Evolutionary conservation across 2,329 filamentous ascomycete species (phyloP).

Genomic region (Hymenoscyphus scutula): DNA sequence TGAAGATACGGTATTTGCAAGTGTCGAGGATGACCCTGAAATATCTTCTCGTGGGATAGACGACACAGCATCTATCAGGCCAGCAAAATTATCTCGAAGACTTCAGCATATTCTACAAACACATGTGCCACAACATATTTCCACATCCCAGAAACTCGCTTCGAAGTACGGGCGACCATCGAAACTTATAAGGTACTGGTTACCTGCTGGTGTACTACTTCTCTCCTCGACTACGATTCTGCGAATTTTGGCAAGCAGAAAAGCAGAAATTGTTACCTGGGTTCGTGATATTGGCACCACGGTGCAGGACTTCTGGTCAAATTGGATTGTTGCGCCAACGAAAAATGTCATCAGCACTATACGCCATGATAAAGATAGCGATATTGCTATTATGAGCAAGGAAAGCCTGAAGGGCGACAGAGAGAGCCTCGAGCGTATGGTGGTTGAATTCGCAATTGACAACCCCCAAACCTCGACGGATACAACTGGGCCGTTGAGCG

Average conservation of each 20-base stretch:
- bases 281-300: conserved; percentile 76
- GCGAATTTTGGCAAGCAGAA: conserved; percentile 69
- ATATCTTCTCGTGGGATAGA: conserved; percentile 50
- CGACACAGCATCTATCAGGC: conserved; percentile 37
- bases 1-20: conserved; percentile 63
- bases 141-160: conserved; percentile 54
- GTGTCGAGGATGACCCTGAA: conserved; percentile 60
- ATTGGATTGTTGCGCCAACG: conserved; percentile 89
- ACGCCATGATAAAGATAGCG: conserved; percentile 84
- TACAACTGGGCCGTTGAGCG: conserved; percentile 52
- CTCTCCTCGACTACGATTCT: conserved; percentile 87
- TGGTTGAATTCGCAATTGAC: conserved; percentile 89
- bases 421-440: conserved; percentile 93
- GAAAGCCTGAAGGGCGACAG: conserved; percentile 87
- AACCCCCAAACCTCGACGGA: conserved; percentile 62
- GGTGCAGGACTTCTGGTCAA: conserved; percentile 84
- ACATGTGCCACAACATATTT: conserved; percentile 66
- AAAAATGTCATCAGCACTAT: conserved; percentile 87
- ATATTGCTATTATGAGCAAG: conserved; percentile 95
- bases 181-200: conserved; percentile 79
- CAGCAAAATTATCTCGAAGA: conserved; percentile 61
- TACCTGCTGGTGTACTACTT: conserved; percentile 68
- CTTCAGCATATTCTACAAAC: conserved; percentile 67
- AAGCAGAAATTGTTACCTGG: conserved; percentile 77
- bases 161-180: conserved; percentile 72